These are phyloP conservation scores for Apostasia ramifera DNA, from an alignment of 106 monocot genomes.

Conservation along the genomic window DNA sequence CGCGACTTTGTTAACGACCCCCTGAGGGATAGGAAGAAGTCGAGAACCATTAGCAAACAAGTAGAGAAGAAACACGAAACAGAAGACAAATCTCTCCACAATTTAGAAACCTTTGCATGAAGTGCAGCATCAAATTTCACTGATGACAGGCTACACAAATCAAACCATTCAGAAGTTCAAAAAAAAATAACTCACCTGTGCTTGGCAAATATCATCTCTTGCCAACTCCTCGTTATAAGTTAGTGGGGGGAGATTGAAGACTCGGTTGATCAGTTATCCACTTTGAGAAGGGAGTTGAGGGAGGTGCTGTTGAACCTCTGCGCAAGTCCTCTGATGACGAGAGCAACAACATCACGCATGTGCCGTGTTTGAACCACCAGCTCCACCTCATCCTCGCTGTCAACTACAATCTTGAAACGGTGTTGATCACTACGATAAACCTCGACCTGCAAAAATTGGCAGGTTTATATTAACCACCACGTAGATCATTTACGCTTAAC, in stretches of 20 bases:
- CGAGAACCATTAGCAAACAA: too few species aligned
- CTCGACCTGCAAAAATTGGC: conserved; percentile 57
- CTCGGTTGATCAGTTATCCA: conserved; percentile 41
- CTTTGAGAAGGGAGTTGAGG: conserved; percentile 85
- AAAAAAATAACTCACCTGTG: background rate
- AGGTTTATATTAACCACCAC: background rate
- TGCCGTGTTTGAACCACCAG: conserved; percentile 89
- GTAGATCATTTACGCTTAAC: background rate
- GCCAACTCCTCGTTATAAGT: background rate
- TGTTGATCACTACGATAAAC: conserved; percentile 72
- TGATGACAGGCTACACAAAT: background rate
- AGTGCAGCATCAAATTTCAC: background rate
- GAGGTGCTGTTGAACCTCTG: conserved; percentile 98
- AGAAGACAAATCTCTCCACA: too few species aligned
- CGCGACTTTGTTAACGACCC: too few species aligned
- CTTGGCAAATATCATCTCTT: background rate
- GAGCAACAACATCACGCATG: conserved; percentile 80
- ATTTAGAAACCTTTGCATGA: too few species aligned
- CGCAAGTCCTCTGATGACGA: conserved; percentile 84
- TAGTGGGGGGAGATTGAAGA: background rate
- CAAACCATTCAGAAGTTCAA: background rate
- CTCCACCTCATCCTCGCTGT: conserved; percentile 74
- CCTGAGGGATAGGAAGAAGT: too few species aligned
- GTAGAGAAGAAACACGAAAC: too few species aligned
- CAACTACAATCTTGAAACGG: conserved; percentile 88